Conservation (phyloP, 108 stramenopile genomes). For the Nitzschia sp. region DNA sequence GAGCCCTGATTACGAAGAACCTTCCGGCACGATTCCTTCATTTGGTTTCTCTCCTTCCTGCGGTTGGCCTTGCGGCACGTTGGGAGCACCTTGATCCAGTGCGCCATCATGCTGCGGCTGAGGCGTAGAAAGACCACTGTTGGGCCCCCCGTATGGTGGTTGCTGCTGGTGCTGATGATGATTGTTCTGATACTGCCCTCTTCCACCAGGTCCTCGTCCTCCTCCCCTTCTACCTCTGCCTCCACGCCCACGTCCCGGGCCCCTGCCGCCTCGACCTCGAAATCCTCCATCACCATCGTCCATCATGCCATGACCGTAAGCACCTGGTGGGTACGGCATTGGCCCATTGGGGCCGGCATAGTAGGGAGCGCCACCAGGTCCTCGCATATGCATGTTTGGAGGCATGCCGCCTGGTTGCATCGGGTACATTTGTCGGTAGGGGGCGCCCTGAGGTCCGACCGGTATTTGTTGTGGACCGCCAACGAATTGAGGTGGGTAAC, state of each 20-base stretch:
- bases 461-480: constrained; percentile 42
- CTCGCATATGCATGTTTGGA: constrained; percentile 44
- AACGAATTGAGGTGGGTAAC: constrained; percentile 53
- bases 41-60: not conserved
- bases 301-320: constrained; percentile 32
- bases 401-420: constrained; percentile 51
- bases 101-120: constrained; percentile 16
- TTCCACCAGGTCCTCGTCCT: constrained; percentile 20
- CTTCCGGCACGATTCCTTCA: not conserved
- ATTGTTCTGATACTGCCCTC: constrained; percentile 28
- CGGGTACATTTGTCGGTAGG: constrained; percentile 26
- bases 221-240: constrained; percentile 31
- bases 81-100: not conserved
- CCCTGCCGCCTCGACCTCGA: constrained; percentile 36
- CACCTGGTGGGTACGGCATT: constrained; percentile 36
- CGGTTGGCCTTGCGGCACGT: not conserved
- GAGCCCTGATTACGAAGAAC: not conserved
- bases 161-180: constrained; percentile 30
- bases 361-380: constrained; percentile 37
- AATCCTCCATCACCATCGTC: constrained; percentile 26
- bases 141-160: constrained; percentile 5
- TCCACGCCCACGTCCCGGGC: constrained; percentile 23
- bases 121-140: constrained; percentile 12
- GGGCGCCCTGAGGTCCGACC: constrained; percentile 29
- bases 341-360: constrained; percentile 31